phyloP scores from a whole-genome alignment of 176 grass and related monocot genomes.

The Triticum monococcum region DNA sequence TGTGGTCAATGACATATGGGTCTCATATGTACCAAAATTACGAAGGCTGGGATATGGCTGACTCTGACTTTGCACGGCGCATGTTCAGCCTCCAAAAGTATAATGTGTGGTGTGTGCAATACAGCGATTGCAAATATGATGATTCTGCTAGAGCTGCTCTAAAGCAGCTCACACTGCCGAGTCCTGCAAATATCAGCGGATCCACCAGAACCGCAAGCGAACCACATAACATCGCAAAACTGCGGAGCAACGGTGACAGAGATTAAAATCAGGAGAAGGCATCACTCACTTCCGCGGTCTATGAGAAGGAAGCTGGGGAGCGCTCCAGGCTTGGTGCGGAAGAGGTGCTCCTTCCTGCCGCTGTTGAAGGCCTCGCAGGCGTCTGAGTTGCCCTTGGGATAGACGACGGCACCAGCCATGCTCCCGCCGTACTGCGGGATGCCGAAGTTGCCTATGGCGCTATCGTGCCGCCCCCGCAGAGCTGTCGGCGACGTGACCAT shows the following conservation, averaged over 20 bases:
- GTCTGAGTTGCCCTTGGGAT: slow-evolving; percentile 64
- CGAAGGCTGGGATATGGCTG: no score
- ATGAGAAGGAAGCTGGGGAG: slow-evolving; percentile 90
- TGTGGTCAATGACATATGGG: no score
- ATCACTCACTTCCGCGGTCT: slow-evolving; percentile 77
- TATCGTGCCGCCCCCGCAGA: slow-evolving; percentile 73
- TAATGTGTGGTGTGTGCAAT: no score
- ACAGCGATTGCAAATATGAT: no score
- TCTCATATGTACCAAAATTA: no score
- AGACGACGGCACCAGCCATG: slow-evolving; percentile 86
- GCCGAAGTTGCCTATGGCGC: slow-evolving; percentile 96
- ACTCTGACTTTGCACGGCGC: no score
- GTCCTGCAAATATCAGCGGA: neutral
- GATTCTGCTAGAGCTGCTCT: no score
- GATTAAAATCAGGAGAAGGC: neutral
- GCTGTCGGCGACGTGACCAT: slow-evolving; percentile 76
- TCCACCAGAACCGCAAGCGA: neutral
- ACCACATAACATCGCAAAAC: neutral
- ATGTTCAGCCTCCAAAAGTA: no score
- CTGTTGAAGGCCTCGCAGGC: slow-evolving; percentile 62
- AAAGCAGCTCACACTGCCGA: slow-evolving; percentile 4
- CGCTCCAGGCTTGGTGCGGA: slow-evolving; percentile 72
- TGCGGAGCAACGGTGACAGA: neutral
- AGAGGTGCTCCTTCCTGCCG: slow-evolving; percentile 31
- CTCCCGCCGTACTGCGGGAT: slow-evolving; percentile 96